Percentiles rank a stretch among this genome's conserved stretches.
These are phyloP conservation scores for Hylodesmum podocarpum DNA, from an alignment of 306 rosid genomes.

Conservation along the genomic window DNA sequence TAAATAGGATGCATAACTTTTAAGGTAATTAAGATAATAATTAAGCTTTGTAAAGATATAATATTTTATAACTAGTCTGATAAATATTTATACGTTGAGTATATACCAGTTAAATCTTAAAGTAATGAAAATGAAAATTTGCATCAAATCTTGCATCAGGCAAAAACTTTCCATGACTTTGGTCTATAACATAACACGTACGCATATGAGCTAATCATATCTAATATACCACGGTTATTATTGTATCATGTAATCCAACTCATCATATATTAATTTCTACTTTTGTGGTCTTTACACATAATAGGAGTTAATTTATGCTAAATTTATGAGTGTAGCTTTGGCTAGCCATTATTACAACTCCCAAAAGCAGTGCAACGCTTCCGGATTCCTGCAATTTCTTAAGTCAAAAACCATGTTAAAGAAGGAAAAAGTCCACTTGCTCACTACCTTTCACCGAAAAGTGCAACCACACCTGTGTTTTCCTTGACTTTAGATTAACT, in stretches of 20 bases:
- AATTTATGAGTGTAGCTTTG: slow-evolving; percentile 51
- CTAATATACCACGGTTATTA: slow-evolving; percentile 37
- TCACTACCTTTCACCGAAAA: slow-evolving; percentile 90
- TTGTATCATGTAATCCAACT: slow-evolving; percentile 52
- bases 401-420: slow-evolving; percentile 36
- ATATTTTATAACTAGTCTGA: too few relatives aligned
- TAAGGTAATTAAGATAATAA: too few relatives aligned
- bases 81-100: too few relatives aligned
- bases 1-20: too few relatives aligned
- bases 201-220: slow-evolving; percentile 23
- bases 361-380: slow-evolving; percentile 67
- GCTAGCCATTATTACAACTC: slow-evolving; percentile 66
- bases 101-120: too few relatives aligned
- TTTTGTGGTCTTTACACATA: slow-evolving; percentile 60
- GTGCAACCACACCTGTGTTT: slow-evolving; percentile 53
- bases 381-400: slow-evolving; percentile 64
- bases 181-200: not conserved
- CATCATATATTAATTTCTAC: slow-evolving; percentile 44
- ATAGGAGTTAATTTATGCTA: slow-evolving; percentile 47
- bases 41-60: too few relatives aligned
- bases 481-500: slow-evolving; percentile 62
- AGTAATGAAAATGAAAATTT: not conserved
- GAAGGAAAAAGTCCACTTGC: slow-evolving; percentile 31
- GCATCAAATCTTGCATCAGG: not conserved
- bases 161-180: not conserved